Evolutionary conservation across 2,329 filamentous ascomycete genomes (phyloP).

Genomic region (Colletotrichum salicis): DNA sequence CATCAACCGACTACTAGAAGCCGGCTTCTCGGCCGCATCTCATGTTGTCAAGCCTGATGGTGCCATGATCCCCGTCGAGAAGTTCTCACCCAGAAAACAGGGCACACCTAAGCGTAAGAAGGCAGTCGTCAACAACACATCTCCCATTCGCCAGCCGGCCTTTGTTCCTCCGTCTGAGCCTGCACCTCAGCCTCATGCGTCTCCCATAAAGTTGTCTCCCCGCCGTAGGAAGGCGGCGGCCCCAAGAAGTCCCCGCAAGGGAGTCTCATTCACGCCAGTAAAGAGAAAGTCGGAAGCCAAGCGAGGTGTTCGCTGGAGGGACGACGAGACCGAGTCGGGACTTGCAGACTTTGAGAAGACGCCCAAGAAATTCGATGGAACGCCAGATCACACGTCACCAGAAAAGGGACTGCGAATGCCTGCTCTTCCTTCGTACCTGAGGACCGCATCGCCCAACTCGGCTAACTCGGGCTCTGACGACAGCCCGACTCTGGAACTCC

Average conservation of each 20-base stretch:
- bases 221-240: constrained; percentile 76
- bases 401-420: constrained; percentile 51
- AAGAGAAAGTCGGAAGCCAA: constrained; percentile 79
- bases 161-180: constrained; percentile 47
- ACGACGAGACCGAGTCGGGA: constrained; percentile 85
- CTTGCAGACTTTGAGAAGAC: constrained; percentile 93
- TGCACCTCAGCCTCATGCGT: constrained; percentile 47
- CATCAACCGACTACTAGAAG: constrained; percentile 80
- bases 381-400: constrained; percentile 64
- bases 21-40: constrained; percentile 77
- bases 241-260: constrained; percentile 63
- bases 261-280: constrained; percentile 82
- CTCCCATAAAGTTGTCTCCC: constrained; percentile 82
- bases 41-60: constrained; percentile 94
- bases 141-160: constrained; percentile 57
- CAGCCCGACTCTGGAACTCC: constrained; percentile 68
- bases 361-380: constrained; percentile 73
- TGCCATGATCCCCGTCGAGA: constrained; percentile 67
- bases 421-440: constrained; percentile 63
- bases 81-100: constrained; percentile 75
- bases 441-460: constrained; percentile 51
- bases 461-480: constrained; percentile 53
- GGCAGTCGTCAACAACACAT: constrained; percentile 52
- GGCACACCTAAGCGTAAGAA: constrained; percentile 84
- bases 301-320: constrained; percentile 89